Conservation (phyloP, 441 rosid species). For the Capsella rubella region DNA sequence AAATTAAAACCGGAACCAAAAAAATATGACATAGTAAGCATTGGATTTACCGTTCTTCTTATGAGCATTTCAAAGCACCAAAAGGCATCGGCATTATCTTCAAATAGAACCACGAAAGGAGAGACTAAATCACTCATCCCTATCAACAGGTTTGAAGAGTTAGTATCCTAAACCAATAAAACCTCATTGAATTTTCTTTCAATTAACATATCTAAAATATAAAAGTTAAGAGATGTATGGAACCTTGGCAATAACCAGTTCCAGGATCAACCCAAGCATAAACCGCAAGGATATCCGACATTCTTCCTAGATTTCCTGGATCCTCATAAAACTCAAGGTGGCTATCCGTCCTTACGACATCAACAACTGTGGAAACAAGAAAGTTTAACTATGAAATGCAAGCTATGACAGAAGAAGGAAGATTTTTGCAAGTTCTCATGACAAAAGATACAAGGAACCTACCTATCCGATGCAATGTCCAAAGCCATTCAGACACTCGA, state of each 20-base stretch:
- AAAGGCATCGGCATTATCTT: slow-evolving; percentile 95
- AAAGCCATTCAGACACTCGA: slow-evolving; percentile 91
- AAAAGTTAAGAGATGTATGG: background rate
- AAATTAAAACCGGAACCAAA: background rate
- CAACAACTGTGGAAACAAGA: slow-evolving; percentile 71
- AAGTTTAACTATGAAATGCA: slow-evolving; percentile 30
- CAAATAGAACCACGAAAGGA: slow-evolving; percentile 91
- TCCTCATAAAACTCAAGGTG: slow-evolving; percentile 96
- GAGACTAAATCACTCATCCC: slow-evolving; percentile 99
- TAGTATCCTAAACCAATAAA: slow-evolving; percentile 20
- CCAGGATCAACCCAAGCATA: slow-evolving; percentile 99
- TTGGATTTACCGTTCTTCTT: slow-evolving; percentile 77
- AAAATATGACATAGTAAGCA: slow-evolving; percentile 17
- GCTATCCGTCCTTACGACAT: slow-evolving; percentile 96
- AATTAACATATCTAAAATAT: background rate
- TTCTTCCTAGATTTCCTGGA: slow-evolving; percentile 83
- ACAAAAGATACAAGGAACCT: slow-evolving; percentile 38
- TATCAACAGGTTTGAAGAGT: slow-evolving; percentile 47
- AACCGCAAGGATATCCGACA: slow-evolving; percentile 97
- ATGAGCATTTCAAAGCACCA: slow-evolving; percentile 99
- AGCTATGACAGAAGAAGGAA: slow-evolving; percentile 12
- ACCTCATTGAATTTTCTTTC: background rate
- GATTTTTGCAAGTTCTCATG: background rate
- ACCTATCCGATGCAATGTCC: slow-evolving; percentile 96
- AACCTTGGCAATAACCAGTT: slow-evolving; percentile 99